Evolutionary conservation across 2,329 filamentous ascomycete species (phyloP).

Genomic region (Rugonectria rugulosa): DNA sequence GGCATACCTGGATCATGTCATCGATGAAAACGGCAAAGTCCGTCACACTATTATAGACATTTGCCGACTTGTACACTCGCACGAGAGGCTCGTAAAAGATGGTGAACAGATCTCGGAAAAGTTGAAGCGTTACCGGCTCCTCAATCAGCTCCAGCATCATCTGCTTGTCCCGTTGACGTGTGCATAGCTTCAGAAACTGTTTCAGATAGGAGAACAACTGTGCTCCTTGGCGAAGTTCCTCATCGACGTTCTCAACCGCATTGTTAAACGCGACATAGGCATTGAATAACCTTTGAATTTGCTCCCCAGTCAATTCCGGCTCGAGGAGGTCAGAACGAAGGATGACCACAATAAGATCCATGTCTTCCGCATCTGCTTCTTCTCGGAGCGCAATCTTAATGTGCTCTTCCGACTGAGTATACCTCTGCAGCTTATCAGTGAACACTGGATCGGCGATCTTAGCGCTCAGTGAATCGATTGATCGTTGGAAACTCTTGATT

Average conservation of each 20-base stretch:
- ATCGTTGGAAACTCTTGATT: slow-evolving; percentile 83
- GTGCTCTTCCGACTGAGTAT: slow-evolving; percentile 76
- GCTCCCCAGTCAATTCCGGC: slow-evolving; percentile 74
- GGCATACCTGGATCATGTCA: slow-evolving; percentile 82
- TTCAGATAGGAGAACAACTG: slow-evolving; percentile 95
- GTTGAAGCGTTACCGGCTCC: slow-evolving; percentile 94
- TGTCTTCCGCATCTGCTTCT: slow-evolving; percentile 75
- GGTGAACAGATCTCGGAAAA: slow-evolving; percentile 95
- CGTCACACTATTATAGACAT: slow-evolving; percentile 96
- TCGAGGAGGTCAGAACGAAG: slow-evolving; percentile 79
- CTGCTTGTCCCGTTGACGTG: slow-evolving; percentile 89
- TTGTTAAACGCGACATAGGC: slow-evolving; percentile 96
- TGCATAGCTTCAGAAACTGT: slow-evolving; percentile 90
- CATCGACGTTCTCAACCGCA: slow-evolving; percentile 89
- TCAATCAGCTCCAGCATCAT: slow-evolving; percentile 98
- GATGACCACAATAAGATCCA: slow-evolving; percentile 87
- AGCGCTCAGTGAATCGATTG: slow-evolving; percentile 77
- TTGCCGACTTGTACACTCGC: slow-evolving; percentile 97
- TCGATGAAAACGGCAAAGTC: slow-evolving; percentile 95
- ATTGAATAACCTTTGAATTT: slow-evolving; percentile 88
- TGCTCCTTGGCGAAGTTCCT: slow-evolving; percentile 87
- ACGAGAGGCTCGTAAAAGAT: slow-evolving; percentile 99
- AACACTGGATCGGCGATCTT: slow-evolving; percentile 86
- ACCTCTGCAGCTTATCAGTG: slow-evolving; percentile 81
- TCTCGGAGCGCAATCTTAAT: slow-evolving; percentile 76